Evolutionary conservation across 2,329 filamentous ascomycete species (phyloP).

Genomic region (Aspergillus flavus): DNA sequence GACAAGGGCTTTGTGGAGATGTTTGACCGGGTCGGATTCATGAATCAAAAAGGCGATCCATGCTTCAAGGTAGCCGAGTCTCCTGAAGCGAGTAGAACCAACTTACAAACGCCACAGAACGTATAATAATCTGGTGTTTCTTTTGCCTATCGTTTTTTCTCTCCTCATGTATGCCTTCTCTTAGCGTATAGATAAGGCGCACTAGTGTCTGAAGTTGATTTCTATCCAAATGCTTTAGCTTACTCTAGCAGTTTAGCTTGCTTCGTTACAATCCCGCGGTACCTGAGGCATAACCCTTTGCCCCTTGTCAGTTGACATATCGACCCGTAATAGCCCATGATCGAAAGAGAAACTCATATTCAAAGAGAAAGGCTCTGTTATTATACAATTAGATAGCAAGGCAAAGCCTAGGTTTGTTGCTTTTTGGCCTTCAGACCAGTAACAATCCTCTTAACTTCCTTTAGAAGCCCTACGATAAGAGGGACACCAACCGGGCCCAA

Average conservation of each 20-base stretch:
- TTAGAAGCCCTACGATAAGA: conserved; percentile 77
- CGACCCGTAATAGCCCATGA: neutral
- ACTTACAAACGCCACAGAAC: neutral
- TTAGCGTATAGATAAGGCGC: neutral
- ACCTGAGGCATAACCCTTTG: neutral
- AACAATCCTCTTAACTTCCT: conserved; percentile 68
- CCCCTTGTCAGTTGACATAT: neutral
- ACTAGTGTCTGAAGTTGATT: neutral
- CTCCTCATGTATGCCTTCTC: conserved; percentile 3
- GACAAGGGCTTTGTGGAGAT: conserved; percentile 42
- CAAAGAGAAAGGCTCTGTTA: neutral
- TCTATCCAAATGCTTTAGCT: neutral
- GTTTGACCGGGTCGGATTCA: conserved; percentile 41
- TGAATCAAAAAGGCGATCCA: conserved; percentile 30
- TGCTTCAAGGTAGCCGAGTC: conserved; percentile 32
- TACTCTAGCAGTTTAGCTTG: neutral
- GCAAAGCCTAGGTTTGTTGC: neutral
- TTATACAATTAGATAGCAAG: neutral
- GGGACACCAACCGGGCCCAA: conserved; percentile 90
- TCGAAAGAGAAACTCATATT: neutral
- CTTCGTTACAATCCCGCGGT: neutral
- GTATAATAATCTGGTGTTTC: neutral
- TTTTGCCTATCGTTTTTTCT: neutral
- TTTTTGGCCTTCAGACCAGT: conserved; percentile 33
- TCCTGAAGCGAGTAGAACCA: conserved; percentile 13